phyloP scores from a whole-genome alignment of 192 early-diverging fungal species.

The Umbelopsis isabellina region DNA sequence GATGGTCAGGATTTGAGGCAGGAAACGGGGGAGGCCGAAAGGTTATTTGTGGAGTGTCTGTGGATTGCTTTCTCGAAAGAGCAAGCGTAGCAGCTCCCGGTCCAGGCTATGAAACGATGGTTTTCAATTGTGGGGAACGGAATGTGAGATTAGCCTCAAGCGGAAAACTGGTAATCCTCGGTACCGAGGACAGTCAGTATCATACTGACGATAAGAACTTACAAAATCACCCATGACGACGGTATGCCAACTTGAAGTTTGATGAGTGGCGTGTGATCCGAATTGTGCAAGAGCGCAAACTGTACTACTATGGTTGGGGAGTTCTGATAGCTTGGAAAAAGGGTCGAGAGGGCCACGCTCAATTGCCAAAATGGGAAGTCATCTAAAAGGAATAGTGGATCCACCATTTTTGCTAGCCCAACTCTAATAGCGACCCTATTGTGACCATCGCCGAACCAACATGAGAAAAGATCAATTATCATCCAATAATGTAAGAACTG shows the following conservation, averaged over 20 bases:
- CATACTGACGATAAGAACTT: background rate
- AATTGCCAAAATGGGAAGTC: background rate
- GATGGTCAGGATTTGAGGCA: slow-evolving; percentile 41
- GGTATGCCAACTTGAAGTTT: slow-evolving; percentile 17
- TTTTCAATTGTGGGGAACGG: too few species aligned
- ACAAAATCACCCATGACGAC: slow-evolving; percentile 16
- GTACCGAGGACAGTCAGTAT: too few species aligned
- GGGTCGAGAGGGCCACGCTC: slow-evolving; percentile 9
- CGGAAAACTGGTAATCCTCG: too few species aligned
- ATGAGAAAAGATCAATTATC: too few species aligned
- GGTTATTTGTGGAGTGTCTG: background rate
- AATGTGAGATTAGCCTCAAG: too few species aligned
- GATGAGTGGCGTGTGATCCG: background rate
- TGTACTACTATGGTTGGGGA: too few species aligned
- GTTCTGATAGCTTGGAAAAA: background rate
- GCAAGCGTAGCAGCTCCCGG: background rate
- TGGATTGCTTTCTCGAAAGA: slow-evolving; percentile 13
- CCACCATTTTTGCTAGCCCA: background rate
- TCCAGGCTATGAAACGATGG: background rate
- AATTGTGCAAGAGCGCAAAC: background rate
- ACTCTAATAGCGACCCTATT: background rate
- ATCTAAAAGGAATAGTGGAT: slow-evolving; percentile 17
- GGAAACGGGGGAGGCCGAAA: slow-evolving; percentile 31
- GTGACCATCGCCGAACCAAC: too few species aligned
- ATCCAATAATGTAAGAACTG: too few species aligned